Evolutionary conservation across 495 filamentous ascomycete genomes (phyloP).

Genomic region (Penicillium goetzii): DNA sequence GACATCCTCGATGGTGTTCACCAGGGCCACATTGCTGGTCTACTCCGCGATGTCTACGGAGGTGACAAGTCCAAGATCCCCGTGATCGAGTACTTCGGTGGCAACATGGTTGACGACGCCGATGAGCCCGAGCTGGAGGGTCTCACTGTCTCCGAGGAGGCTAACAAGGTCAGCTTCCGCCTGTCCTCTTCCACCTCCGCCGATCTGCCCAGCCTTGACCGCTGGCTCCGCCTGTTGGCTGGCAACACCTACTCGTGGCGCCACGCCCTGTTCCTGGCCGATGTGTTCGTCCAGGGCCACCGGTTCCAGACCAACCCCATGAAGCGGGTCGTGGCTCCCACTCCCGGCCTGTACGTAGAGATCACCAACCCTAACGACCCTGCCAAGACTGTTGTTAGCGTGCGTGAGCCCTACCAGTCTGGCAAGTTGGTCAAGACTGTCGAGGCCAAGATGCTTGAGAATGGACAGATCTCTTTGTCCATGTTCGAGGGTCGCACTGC

Average conservation of each 20-base stretch:
- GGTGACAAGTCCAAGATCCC: constrained; percentile 76
- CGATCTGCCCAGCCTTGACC: constrained; percentile 73
- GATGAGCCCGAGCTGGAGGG: constrained; percentile 76
- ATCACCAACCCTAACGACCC: constrained; percentile 78
- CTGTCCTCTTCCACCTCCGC: constrained; percentile 72
- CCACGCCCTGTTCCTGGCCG: constrained; percentile 95
- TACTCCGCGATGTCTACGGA: constrained; percentile 80
- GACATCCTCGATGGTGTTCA: constrained; percentile 92
- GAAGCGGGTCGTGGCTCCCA: constrained; percentile 84
- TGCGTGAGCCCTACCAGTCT: constrained; percentile 67
- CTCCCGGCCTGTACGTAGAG: constrained; percentile 84
- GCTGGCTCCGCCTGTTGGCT: constrained; percentile 89
- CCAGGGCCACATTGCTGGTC: constrained; percentile 74
- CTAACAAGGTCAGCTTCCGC: constrained; percentile 76
- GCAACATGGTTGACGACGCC: constrained; percentile 61
- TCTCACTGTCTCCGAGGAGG: constrained; percentile 73
- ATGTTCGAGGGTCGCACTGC: constrained; percentile 90
- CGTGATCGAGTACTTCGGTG: constrained; percentile 91
- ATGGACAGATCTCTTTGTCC: constrained; percentile 79
- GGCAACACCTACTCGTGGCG: constrained; percentile 85
- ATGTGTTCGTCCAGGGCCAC: constrained; percentile 92
- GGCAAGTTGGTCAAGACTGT: constrained; percentile 80
- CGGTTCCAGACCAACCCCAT: constrained; percentile 97
- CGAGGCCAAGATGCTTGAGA: constrained; percentile 73
- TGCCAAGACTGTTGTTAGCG: constrained; percentile 75